Conservation (phyloP, 768 basidiomycete species). For the Tylopilus felleus region DNA sequence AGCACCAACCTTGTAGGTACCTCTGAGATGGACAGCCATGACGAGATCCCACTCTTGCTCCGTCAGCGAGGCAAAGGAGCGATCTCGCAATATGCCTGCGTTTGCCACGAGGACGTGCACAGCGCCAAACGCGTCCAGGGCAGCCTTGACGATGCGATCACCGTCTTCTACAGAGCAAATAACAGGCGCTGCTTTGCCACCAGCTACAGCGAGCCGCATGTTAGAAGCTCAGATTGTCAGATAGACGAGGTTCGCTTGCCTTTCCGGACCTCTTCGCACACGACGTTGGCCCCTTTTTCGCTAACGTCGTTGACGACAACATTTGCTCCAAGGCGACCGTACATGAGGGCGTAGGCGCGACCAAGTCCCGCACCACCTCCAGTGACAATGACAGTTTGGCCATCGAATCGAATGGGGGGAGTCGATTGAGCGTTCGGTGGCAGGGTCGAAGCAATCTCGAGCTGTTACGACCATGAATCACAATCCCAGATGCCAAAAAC, state of each 20-base stretch:
- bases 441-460: constrained; percentile 60
- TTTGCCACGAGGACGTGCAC: constrained; percentile 90
- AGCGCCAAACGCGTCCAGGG: constrained; percentile 81
- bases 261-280: constrained; percentile 83
- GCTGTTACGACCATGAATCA: constrained; percentile 34
- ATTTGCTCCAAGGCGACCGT: constrained; percentile 88
- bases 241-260: constrained; percentile 40
- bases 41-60: constrained; percentile 95
- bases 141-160: constrained; percentile 82
- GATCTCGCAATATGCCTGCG: constrained; percentile 92
- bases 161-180: constrained; percentile 91
- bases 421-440: constrained; percentile 67
- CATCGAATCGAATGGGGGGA: constrained; percentile 75
- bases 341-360: constrained; percentile 89
- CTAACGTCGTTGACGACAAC: constrained; percentile 95
- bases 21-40: constrained; percentile 82
- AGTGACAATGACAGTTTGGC: constrained; percentile 90
- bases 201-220: constrained; percentile 45
- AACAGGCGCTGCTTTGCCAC: constrained; percentile 82
- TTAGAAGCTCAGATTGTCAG: neutral
- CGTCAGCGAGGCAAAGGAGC: constrained; percentile 85
- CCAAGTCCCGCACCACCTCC: constrained; percentile 95
- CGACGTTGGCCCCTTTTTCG: constrained; percentile 76
- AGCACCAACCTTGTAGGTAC: constrained; percentile 74
- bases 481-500: neutral